phyloP scores from a whole-genome alignment of 495 filamentous ascomycete species.

The Letharia columbiana region DNA sequence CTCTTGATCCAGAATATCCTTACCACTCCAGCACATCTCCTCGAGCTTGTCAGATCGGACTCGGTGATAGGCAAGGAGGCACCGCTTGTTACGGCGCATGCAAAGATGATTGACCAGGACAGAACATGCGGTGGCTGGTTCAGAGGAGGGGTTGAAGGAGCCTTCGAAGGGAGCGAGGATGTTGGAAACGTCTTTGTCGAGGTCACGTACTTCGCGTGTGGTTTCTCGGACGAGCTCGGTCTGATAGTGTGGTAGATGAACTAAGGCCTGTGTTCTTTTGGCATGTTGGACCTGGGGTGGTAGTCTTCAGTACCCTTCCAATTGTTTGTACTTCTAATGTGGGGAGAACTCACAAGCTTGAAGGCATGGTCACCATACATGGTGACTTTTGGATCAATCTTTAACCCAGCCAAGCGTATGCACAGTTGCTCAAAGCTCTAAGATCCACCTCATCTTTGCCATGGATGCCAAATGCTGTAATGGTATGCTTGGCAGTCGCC shows the following conservation, averaged over 20 bases:
- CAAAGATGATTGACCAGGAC: conserved; percentile 89
- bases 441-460: background rate
- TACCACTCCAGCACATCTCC: conserved; percentile 85
- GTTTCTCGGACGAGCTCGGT: conserved; percentile 83
- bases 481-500: background rate
- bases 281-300: conserved; percentile 80
- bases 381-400: background rate
- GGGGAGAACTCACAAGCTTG: conserved; percentile 29
- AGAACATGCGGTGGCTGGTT: conserved; percentile 77
- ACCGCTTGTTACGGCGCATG: conserved; percentile 94
- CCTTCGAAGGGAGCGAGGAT: conserved; percentile 75
- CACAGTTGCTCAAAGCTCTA: background rate
- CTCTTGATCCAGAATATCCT: conserved; percentile 57
- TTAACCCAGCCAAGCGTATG: background rate
- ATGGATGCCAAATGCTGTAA: background rate
- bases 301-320: conserved; percentile 4
- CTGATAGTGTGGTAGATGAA: conserved; percentile 86
- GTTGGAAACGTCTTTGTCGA: conserved; percentile 78
- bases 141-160: conserved; percentile 73
- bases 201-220: conserved; percentile 84
- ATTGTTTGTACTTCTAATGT: background rate
- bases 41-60: conserved; percentile 86
- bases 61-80: conserved; percentile 88
- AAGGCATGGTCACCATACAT: conserved; percentile 22
- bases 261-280: conserved; percentile 84